phyloP scores from a whole-genome alignment of 495 filamentous ascomycete genomes.

The Achaetomiella virescens region DNA sequence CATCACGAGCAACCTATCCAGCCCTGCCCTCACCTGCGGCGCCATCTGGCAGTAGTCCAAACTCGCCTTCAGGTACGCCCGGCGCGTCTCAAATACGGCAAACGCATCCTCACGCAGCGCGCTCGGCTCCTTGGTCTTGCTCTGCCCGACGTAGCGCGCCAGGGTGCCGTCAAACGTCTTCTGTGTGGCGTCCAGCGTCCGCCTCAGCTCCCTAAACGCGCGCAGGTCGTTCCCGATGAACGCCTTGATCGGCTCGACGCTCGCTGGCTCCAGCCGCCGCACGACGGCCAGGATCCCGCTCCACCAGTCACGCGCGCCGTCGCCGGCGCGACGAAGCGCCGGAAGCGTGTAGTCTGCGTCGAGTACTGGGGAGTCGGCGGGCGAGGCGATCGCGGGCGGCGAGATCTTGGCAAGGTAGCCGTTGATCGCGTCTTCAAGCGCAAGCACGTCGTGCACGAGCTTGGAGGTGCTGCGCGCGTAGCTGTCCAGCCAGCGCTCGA shows the following conservation, averaged over 20 bases:
- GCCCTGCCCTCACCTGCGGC: conserved; percentile 69
- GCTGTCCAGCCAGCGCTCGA: conserved; percentile 89
- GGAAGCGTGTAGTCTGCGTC: conserved; percentile 93
- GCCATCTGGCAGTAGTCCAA: conserved; percentile 88
- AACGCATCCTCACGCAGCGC: conserved; percentile 91
- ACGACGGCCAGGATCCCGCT: conserved; percentile 60
- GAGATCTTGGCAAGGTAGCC: conserved; percentile 64
- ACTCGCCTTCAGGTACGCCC: conserved; percentile 82
- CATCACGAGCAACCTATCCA: conserved; percentile 88
- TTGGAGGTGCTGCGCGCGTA: conserved; percentile 75
- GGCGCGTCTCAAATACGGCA: conserved; percentile 87
- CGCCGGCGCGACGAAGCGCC: conserved; percentile 75
- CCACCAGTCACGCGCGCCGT: conserved; percentile 84
- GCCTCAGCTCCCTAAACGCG: conserved; percentile 61
- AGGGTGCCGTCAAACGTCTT: conserved; percentile 74
- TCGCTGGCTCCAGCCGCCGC: conserved; percentile 65
- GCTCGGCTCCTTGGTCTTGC: conserved; percentile 89
- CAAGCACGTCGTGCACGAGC: conserved; percentile 64
- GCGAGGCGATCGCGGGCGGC: conserved; percentile 67
- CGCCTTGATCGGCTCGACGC: conserved; percentile 71
- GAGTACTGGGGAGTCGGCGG: conserved; percentile 61
- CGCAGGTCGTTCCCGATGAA: conserved; percentile 69
- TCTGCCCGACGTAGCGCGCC: conserved; percentile 72
- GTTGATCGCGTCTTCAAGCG: conserved; percentile 64
- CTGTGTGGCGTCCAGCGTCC: conserved; percentile 70